These are phyloP conservation scores for Talaromyces proteolyticus DNA, from an alignment of 495 filamentous ascomycete genomes.

Conservation along the genomic window DNA sequence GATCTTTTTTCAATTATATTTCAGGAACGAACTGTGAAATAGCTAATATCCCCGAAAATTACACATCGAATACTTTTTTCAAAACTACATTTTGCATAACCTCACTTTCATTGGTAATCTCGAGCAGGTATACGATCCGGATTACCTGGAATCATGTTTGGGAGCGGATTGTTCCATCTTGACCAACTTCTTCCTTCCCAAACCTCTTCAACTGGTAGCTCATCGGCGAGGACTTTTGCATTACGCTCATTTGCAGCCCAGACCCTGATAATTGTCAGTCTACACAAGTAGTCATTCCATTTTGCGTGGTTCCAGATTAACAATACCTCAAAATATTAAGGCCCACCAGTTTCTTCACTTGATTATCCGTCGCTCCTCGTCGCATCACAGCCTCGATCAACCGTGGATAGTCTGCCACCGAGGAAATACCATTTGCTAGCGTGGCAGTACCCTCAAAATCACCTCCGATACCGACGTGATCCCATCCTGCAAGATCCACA, in stretches of 20 bases:
- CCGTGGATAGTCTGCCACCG: conserved; percentile 69
- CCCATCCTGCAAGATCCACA: conserved; percentile 61
- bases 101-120: conserved; percentile 4
- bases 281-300: conserved; percentile 2
- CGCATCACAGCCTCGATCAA: conserved; percentile 60
- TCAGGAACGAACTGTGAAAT: neutral
- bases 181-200: conserved; percentile 5
- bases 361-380: conserved; percentile 52
- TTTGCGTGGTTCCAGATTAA: neutral
- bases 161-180: conserved; percentile 5
- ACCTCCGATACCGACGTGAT: conserved; percentile 70
- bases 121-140: conserved; percentile 3
- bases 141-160: conserved; percentile 6
- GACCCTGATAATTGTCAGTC: conserved; percentile 5
- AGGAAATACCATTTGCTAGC: conserved; percentile 37
- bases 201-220: conserved; percentile 6
- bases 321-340: conserved; percentile 50
- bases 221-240: neutral
- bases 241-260: conserved; percentile 2
- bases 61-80: neutral
- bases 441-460: conserved; percentile 61
- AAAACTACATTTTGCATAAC: conserved; percentile 1
- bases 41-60: neutral
- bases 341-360: conserved; percentile 53
- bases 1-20: neutral